Base-by-base conservation (phyloP, 306 rosid genomes). In the Vachellia collinsii region DNA sequence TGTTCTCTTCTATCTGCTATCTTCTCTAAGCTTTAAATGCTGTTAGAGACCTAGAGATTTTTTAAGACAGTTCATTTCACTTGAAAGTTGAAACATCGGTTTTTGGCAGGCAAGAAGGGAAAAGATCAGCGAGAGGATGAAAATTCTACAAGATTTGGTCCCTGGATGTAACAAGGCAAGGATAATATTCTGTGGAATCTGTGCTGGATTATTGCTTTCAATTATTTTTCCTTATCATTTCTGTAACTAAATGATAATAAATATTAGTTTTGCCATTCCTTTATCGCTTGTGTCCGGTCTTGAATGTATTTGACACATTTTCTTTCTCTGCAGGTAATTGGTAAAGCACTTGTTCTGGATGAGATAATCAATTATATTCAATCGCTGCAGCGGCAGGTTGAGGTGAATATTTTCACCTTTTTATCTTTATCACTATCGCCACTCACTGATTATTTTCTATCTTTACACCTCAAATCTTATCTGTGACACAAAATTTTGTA, bases 311-410 rank as follows among this genome's bases (percentile, higher is more conserved):
- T 44, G 51, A 6, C 25, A 54, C 8, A 22, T 5, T 53, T 41
- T 61, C 20, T 59, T 65, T 12, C 58, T 58, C 56, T 71, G 38
- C 65, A 95, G 99, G 94, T 93, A 65, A 93, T 93, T 82, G 99
- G 99, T 75, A 93, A 95, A 85, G 97, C 99, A 59, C 90, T 91
- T 34, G 94, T 95, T 46, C 89, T 95, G 42, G 98, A 95, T 56
- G 99, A 95, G 92, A 95, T 95, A 67, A 95, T 95, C 72, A 95
- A 95, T 85, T 95, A 95, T 81, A 85, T 93, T 53, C 97, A 95
- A 74, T 95, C 99, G 4, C 85, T 95, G 86, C 98, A 95, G 81
- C 88, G 48, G 41, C 99, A 95, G 86, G 93, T 91, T 51, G 99
- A 95, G 98, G 98, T 95, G 74, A 8, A 6, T 69, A 36, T 72